phyloP scores from a whole-genome alignment of 164 flowering plant genomes.

The Aristolochia fimbriata region DNA sequence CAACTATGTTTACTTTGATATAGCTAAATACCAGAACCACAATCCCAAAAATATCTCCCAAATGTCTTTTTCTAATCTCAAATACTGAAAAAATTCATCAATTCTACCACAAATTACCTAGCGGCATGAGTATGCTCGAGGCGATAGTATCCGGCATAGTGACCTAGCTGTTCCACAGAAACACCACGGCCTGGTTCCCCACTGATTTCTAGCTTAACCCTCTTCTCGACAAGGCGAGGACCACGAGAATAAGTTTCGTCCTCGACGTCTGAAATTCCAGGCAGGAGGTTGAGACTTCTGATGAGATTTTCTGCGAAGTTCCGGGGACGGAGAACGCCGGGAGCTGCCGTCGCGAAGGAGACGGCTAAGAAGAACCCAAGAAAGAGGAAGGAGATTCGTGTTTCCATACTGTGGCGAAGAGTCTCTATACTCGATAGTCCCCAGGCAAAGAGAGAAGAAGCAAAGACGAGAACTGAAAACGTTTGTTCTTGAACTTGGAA shows the following conservation, averaged over 20 bases:
- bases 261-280: neutral
- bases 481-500: no score
- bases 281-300: constrained; percentile 8
- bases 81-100: no score
- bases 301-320: constrained; percentile 7
- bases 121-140: constrained; percentile 30
- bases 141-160: constrained; percentile 40
- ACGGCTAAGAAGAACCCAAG: neutral
- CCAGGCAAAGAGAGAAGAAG: no score
- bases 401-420: neutral
- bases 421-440: no score
- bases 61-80: no score
- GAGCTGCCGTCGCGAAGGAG: neutral
- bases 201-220: constrained; percentile 2
- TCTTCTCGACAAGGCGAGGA: constrained; percentile 10
- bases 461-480: no score
- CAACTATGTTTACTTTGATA: no score
- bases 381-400: neutral
- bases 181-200: constrained; percentile 7
- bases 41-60: no score
- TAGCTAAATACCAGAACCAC: no score
- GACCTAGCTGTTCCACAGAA: constrained; percentile 30
- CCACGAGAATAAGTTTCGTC: neutral
- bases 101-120: constrained; percentile 15
- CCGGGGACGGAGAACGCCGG: neutral